These are phyloP conservation scores for Rhynchospora tenuis DNA, from an alignment of 176 grass and related monocot genomes.

Conservation along the genomic window DNA sequence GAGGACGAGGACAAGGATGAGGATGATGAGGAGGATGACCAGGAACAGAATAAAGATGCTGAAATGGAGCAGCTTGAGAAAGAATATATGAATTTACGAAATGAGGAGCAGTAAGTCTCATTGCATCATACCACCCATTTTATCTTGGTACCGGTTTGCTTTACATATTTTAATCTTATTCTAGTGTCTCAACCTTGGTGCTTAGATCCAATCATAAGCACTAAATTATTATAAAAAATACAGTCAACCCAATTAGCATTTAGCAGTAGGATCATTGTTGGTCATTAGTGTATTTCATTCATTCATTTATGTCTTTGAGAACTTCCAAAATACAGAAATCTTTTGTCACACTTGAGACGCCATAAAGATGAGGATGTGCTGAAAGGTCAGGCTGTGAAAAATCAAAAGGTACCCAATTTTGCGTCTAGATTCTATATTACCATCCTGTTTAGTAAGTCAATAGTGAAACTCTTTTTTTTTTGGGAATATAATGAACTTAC, in stretches of 20 bases:
- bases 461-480: background rate
- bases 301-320: background rate
- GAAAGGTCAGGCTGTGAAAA: constrained; percentile 63
- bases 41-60: constrained; percentile 20
- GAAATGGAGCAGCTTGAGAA: constrained; percentile 53
- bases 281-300: background rate
- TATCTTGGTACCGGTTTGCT: background rate
- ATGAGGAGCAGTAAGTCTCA: constrained; percentile 35
- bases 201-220: background rate
- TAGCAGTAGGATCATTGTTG: no score
- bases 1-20: constrained; percentile 17
- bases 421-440: background rate
- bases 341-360: constrained; percentile 49
- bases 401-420: constrained; percentile 52
- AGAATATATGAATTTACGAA: constrained; percentile 36
- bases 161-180: background rate
- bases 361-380: constrained; percentile 68
- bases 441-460: background rate
- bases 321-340: constrained; percentile 23
- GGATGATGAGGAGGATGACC: constrained; percentile 1
- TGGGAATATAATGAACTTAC: background rate
- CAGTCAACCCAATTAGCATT: background rate
- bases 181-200: constrained; percentile 1
- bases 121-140: background rate
- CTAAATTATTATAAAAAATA: background rate